Evolutionary conservation across 352 stramenopile genomes (phyloP).

Genomic region (Elongisporangium anandrum): DNA sequence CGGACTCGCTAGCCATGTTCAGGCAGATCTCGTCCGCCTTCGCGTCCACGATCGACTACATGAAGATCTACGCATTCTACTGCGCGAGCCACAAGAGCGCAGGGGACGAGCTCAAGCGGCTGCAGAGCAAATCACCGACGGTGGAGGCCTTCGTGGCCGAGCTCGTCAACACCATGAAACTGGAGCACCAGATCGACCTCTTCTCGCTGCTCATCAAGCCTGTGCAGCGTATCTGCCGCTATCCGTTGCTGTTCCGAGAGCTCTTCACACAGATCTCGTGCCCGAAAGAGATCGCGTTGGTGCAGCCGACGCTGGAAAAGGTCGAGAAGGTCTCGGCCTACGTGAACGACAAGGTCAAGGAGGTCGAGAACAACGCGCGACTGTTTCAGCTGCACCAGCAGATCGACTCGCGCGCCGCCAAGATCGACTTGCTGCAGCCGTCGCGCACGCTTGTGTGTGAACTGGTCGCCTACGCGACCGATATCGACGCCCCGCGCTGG

Average conservation of each 20-base stretch:
- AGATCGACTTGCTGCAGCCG: constrained; percentile 41
- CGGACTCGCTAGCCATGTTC: not conserved
- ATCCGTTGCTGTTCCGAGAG: constrained; percentile 52
- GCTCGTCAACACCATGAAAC: constrained; percentile 14
- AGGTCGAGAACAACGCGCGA: constrained; percentile 55
- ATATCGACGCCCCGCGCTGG: constrained; percentile 21
- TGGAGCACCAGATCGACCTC: constrained; percentile 25
- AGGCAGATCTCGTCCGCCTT: constrained; percentile 27
- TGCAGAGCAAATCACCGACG: constrained; percentile 19
- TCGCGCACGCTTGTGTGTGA: constrained; percentile 46
- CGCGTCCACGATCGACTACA: constrained; percentile 44
- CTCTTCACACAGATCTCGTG: constrained; percentile 29
- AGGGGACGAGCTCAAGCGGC: constrained; percentile 40
- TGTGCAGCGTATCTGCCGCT: constrained; percentile 67
- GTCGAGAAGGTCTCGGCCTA: constrained; percentile 46
- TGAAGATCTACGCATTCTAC: constrained; percentile 72
- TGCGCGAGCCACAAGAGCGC: constrained; percentile 44
- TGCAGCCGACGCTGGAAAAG: constrained; percentile 32
- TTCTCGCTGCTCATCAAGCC: constrained; percentile 67
- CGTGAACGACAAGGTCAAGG: constrained; percentile 62
- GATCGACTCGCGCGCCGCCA: constrained; percentile 24
- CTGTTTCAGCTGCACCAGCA: constrained; percentile 37
- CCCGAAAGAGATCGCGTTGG: constrained; percentile 21
- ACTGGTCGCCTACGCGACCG: constrained; percentile 23
- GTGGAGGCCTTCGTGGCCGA: constrained; percentile 18